Conservation (phyloP, 176 grass and related monocot species). For the Ampelocalamus luodianensis region DNA sequence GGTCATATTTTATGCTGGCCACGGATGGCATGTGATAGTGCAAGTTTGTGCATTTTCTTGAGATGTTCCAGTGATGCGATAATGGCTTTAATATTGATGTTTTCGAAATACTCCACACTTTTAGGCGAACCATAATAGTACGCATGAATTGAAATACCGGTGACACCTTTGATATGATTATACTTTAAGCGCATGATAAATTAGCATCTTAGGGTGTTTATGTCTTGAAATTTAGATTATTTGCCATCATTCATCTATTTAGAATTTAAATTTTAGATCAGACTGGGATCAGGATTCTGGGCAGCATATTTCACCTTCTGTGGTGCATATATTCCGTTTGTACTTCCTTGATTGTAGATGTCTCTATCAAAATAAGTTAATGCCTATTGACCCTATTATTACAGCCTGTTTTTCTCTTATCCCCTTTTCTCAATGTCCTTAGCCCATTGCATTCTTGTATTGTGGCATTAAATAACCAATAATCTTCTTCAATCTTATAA, state of each 20-base stretch:
- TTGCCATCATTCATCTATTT: background rate
- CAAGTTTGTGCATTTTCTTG: background rate
- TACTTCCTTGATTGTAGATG: background rate
- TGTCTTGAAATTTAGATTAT: background rate
- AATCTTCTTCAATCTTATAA: background rate
- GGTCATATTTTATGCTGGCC: background rate
- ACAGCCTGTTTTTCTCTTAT: background rate
- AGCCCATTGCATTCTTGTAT: background rate
- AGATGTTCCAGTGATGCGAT: background rate
- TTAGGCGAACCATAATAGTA: background rate
- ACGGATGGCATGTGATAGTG: background rate
- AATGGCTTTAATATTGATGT: background rate
- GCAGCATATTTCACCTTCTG: background rate
- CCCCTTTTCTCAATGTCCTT: background rate
- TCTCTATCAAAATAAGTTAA: background rate
- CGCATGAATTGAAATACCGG: background rate
- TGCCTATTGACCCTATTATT: background rate
- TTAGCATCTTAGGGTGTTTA: background rate
- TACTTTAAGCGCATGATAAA: background rate
- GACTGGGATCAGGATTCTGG: background rate
- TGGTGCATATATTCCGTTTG: background rate
- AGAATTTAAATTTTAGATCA: background rate
- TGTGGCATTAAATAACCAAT: background rate
- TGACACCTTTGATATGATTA: background rate
- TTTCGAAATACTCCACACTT: background rate